phyloP scores from a whole-genome alignment of 495 filamentous ascomycete species.

The Lophium mytilinum region DNA sequence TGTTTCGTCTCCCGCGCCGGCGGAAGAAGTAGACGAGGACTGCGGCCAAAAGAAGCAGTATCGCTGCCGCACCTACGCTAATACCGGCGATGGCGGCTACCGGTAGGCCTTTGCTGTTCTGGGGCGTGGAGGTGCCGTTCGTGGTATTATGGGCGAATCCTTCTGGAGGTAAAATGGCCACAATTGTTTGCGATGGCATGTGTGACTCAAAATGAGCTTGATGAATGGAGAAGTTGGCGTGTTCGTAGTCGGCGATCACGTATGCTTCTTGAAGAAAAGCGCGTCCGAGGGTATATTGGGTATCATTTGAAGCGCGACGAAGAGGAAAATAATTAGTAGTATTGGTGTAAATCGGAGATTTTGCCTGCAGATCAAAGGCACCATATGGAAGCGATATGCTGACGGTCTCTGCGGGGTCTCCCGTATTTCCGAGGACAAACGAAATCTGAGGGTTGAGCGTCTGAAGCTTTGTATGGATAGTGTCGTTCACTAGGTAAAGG shows the following conservation, averaged over 20 bases:
- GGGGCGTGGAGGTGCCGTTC: background rate
- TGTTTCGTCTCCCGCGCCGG: background rate
- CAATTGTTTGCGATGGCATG: background rate
- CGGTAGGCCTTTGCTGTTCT: background rate
- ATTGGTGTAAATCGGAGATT: constrained; percentile 15
- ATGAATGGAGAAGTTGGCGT: constrained; percentile 37
- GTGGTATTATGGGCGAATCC: background rate
- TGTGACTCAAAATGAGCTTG: constrained; percentile 7
- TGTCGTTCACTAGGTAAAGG: constrained; percentile 43
- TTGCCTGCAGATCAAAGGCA: constrained; percentile 39
- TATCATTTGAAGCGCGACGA: constrained; percentile 37
- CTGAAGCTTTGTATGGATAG: constrained; percentile 33
- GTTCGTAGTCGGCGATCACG: constrained; percentile 40
- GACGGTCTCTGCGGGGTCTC: constrained; percentile 32
- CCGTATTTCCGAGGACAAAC: constrained; percentile 38
- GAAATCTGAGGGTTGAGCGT: constrained; percentile 40
- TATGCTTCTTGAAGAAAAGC: constrained; percentile 51
- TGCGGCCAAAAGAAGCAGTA: background rate
- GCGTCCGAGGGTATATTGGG: constrained; percentile 47
- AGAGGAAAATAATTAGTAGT: constrained; percentile 46
- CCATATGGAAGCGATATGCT: constrained; percentile 46
- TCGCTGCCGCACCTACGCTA: background rate
- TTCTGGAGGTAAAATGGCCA: background rate
- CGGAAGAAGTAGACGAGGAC: background rate
- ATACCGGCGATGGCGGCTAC: background rate